Evolutionary conservation across 2,329 filamentous ascomycete species (phyloP), one percentile per base, ranked within the genome.

Genomic region (Penicillium concentricum): DNA sequence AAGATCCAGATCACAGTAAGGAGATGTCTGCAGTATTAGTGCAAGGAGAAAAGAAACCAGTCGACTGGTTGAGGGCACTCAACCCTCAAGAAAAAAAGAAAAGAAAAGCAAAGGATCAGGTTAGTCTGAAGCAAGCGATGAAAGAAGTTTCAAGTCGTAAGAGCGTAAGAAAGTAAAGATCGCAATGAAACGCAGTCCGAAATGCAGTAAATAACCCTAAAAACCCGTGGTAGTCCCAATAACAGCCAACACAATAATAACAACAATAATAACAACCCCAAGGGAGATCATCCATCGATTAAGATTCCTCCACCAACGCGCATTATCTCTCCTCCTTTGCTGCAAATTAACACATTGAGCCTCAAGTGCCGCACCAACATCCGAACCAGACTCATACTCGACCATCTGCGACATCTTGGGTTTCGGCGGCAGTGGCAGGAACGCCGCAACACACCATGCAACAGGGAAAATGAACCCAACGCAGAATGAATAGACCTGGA

Each of bases 361-460:
- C 30, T 76, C 72, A 44, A 81, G 73, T 20, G 80, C 77, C 41
- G 73, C 72, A 57, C 79, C 78, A 39, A 79, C 58, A 56, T 74
- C 67, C 24, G 69, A 57, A 43, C 54, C 67, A 68, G 28, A 67
- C 72, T 56, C 67, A 69, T 28, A 67, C 73, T 67, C 87, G 80
- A 38, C 80, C 76, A 66, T 67, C 72, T 85, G 76, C 1, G 74
- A 66, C 20, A 78, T 74, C 9, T 70, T 68, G 0, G 86, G 82
- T 53, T 82, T 81, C 1, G 78, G 77, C 10, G 89, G 89, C 7
- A 95, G 74, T 1, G 90, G 89, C 13, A 94, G 78, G 52, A 92
- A 81, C 1, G 90, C 84, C 2, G 87, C 91, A 61, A 91, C 79
- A 77, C 93, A 89, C 91, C 91, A 95, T 54, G 87, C 88, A 59